These are phyloP conservation scores for Haplosporangium sp. DNA, from an alignment of 371 early-diverging fungal species.

Conservation along the genomic window DNA sequence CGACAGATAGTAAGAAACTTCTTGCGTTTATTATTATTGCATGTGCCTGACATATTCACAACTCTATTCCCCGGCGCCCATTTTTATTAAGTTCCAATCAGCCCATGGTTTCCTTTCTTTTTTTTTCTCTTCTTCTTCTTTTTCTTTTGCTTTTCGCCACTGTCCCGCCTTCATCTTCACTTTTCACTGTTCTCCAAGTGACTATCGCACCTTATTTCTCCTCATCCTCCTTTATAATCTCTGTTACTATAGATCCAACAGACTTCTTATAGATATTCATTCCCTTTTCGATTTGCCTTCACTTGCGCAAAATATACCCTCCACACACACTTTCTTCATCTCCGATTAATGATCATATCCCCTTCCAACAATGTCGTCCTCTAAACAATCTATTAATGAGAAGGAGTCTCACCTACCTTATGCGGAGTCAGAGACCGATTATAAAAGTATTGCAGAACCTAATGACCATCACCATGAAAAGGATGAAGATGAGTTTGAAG, in stretches of 20 bases:
- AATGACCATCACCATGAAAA: not conserved
- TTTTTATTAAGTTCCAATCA: not conserved
- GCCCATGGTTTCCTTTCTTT: not conserved
- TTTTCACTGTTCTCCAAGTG: slow-evolving; percentile 6
- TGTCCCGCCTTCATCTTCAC: not conserved
- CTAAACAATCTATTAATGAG: slow-evolving; percentile 24
- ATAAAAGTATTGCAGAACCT: slow-evolving; percentile 16
- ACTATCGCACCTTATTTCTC: not conserved
- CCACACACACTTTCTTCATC: not conserved
- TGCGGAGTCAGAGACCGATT: slow-evolving; percentile 33
- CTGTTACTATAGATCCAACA: not conserved
- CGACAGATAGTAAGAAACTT: not conserved
- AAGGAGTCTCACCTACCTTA: slow-evolving; percentile 24
- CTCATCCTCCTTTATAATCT: not conserved
- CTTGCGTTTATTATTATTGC: not conserved
- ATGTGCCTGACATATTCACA: not conserved
- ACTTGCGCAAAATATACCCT: not conserved
- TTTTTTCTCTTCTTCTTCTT: not conserved
- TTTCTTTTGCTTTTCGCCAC: not conserved
- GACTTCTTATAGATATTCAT: not conserved
- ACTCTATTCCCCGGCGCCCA: not conserved
- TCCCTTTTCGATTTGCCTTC: not conserved
- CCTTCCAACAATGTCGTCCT: slow-evolving; percentile 24
- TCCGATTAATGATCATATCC: slow-evolving; percentile 25
- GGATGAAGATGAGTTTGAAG: slow-evolving; percentile 32